Evolutionary conservation across 192 early-diverging fungal genomes (phyloP).

Genomic region (Rhizophagus sp.): DNA sequence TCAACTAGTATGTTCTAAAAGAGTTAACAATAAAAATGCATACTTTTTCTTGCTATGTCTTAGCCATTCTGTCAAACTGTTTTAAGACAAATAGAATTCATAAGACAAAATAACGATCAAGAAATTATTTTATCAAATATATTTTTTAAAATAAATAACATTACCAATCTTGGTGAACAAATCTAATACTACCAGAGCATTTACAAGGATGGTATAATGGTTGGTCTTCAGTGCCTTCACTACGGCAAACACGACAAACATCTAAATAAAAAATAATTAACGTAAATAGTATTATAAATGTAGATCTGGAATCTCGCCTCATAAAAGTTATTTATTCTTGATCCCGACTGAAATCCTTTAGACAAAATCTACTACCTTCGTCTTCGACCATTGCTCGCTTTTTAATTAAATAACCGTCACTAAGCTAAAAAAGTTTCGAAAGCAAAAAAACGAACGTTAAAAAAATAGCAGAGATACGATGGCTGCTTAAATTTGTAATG

Average conservation of each 20-base stretch:
- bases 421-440: not conserved
- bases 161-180: conserved; percentile 92
- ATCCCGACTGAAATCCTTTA: not conserved
- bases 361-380: not conserved
- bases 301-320: not conserved
- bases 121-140: not conserved
- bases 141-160: not conserved
- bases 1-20: not conserved
- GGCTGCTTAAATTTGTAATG: too few species aligned
- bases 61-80: conserved; percentile 81
- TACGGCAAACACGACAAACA: conserved; percentile 84
- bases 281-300: not conserved
- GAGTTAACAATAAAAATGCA: not conserved
- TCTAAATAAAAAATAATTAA: conserved; percentile 31
- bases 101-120: not conserved
- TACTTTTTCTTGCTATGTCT: conserved; percentile 77
- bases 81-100: conserved; percentile 3
- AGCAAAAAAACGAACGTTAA: too few species aligned
- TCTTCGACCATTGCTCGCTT: not conserved
- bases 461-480: too few species aligned
- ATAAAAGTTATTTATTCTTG: not conserved
- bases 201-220: conserved; percentile 94
- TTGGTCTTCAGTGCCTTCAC: conserved; percentile 72
- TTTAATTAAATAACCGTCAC: not conserved
- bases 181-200: conserved; percentile 93